phyloP scores from a whole-genome alignment of 352 stramenopile genomes.

The Phytopythium helicoides region DNA sequence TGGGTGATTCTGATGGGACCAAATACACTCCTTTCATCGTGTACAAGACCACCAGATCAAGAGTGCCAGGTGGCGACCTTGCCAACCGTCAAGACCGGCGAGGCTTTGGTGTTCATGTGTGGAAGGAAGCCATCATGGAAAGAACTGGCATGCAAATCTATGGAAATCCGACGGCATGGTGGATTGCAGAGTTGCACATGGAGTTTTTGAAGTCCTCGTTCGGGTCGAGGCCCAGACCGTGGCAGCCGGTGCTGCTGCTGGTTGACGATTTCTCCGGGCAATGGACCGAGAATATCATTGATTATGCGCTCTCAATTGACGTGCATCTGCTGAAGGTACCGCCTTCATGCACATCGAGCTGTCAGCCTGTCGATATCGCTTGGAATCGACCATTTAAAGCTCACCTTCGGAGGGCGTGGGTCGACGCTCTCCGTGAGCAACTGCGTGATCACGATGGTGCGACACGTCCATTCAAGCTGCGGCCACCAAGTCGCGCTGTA shows the following conservation, averaged over 20 bases:
- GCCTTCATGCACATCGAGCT: conserved; percentile 3
- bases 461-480: neutral
- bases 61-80: neutral
- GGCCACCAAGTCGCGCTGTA: neutral
- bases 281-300: conserved; percentile 8
- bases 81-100: neutral
- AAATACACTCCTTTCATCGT: neutral
- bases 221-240: conserved; percentile 3
- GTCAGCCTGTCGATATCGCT: conserved; percentile 7
- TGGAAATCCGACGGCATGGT: conserved; percentile 6
- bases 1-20: conserved; percentile 3
- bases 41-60: neutral
- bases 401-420: neutral
- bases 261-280: conserved; percentile 14
- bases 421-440: neutral
- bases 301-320: conserved; percentile 4
- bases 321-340: conserved; percentile 9
- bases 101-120: conserved; percentile 1
- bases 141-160: conserved; percentile 1
- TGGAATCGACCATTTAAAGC: conserved; percentile 14
- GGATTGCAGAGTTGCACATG: conserved; percentile 4
- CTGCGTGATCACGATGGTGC: neutral
- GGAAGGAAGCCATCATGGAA: conserved; percentile 4
- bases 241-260: conserved; percentile 6
- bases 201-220: conserved; percentile 16